Evolutionary conservation across 1,284 basidiomycete genomes (phyloP), one percentile per base, ranked within the genome.

Genomic region (Schizophyllum commune): DNA sequence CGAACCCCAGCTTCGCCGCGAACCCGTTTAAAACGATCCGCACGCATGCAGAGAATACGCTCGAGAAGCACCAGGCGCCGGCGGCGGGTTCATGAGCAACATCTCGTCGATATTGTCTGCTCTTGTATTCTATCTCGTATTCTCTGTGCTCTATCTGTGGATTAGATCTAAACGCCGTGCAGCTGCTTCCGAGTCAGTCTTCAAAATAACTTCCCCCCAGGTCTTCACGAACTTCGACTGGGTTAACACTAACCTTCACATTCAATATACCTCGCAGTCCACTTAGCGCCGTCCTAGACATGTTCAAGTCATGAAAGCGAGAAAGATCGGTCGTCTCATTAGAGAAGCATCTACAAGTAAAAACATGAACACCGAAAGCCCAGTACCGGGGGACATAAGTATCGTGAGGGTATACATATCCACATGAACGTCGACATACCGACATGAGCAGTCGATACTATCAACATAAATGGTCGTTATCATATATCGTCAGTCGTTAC

Each of bases 1-100:
- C 83, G 9, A 88, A 88, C 67, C 78, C 85, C 2, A 79, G 83
- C 32, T 94, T 86, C 68, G 71, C 83, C 6, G 74, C 80, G 32
- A 88, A 87, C 68, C 91, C 92, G 0, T 94, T 92, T 71, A 77
- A 85, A 66, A 87, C 89, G 1, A 88, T 94, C 66, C 84, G 89
- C 4, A 86, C 81, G 11, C 92, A 94, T 71, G 89, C 88, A 0
- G 79, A 88, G 70, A 94, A 93, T 70, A 91, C 90, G 0, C 77
- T 92, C 8, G 66, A 90, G 54, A 83, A 83, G 64, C 83, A 81
- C 55, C 65, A 69, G 61, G 51, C 64, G 21, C 53, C 53, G 53
- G 11, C n/a, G n/a, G n/a, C n/a, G n/a, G n/a, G n/a, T n/a, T n/a
- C 52, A 54, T n/a, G 7, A n/a, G 52, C 17, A 54, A 54, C 17